These are phyloP conservation scores for Fraxinus nigra DNA, from an alignment of 305 asterid genomes.

Conservation along the genomic window DNA sequence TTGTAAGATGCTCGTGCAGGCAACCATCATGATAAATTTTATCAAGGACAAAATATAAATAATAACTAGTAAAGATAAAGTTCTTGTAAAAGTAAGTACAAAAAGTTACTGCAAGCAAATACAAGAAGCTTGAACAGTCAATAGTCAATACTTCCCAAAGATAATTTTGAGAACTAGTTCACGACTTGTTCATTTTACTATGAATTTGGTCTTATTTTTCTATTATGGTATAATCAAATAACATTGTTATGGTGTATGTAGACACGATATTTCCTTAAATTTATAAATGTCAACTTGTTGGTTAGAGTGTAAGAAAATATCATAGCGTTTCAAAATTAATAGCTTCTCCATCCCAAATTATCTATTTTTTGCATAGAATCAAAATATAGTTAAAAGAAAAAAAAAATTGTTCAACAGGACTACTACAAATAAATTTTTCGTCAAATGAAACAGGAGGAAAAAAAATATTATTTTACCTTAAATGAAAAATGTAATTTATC, in stretches of 20 bases:
- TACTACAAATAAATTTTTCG: neutral
- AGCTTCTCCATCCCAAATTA: neutral
- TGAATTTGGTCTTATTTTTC: neutral
- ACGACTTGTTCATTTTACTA: neutral
- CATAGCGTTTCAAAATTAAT: neutral
- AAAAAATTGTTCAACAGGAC: neutral
- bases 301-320: neutral
- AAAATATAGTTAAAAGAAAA: neutral
- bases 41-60: neutral
- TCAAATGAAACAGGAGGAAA: neutral
- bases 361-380: neutral
- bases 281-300: neutral
- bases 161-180: neutral
- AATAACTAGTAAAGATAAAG: neutral
- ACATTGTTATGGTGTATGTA: neutral
- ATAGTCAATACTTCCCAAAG: neutral
- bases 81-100: neutral
- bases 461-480: neutral
- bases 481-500: neutral
- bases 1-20: neutral
- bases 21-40: neutral
- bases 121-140: neutral
- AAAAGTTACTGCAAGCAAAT: neutral
- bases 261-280: neutral
- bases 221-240: neutral